phyloP scores from a whole-genome alignment of 139 green algal species.

The Chlamydomonas sp. region DNA sequence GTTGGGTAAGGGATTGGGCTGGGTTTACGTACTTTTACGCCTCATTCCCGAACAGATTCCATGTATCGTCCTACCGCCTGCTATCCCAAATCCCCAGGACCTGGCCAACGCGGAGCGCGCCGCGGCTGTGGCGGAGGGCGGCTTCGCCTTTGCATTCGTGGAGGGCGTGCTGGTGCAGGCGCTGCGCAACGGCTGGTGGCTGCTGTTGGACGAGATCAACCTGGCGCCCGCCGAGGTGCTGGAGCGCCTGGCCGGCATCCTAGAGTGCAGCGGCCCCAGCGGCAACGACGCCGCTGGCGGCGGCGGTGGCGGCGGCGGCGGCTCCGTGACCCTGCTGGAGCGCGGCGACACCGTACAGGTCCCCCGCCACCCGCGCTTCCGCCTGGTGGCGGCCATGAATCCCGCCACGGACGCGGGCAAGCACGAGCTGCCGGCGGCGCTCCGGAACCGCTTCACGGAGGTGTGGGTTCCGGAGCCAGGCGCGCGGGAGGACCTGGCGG shows the following conservation, averaged over 20 bases:
- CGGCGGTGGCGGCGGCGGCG: constrained; percentile 13
- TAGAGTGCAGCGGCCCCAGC: constrained; percentile 71
- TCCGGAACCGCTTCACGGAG: constrained; percentile 96
- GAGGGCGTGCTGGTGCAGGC: constrained; percentile 93
- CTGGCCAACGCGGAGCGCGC: constrained; percentile 78
- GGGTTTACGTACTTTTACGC: too few relatives aligned
- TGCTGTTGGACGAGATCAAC: constrained; percentile 97
- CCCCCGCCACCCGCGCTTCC: constrained; percentile 88
- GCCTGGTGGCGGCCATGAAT: constrained; percentile 98
- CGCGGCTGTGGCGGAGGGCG: constrained; percentile 73
- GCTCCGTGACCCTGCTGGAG: constrained; percentile 83
- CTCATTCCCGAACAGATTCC: too few relatives aligned
- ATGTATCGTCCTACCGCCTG: neutral
- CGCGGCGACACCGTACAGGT: constrained; percentile 82
- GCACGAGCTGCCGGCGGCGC: constrained; percentile 85
- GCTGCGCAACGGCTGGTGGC: constrained; percentile 91
- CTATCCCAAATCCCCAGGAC: constrained; percentile 34
- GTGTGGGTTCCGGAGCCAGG: constrained; percentile 88
- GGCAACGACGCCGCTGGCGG: neutral
- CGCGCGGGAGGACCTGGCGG: constrained; percentile 79
- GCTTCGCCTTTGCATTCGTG: constrained; percentile 95
- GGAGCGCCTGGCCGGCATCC: constrained; percentile 87
- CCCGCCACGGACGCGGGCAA: constrained; percentile 97
- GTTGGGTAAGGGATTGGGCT: too few relatives aligned
- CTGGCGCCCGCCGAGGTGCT: constrained; percentile 89